Percentiles rank a stretch among this genome's conserved stretches.
Conservation (phyloP, 768 basidiomycete genomes). For the Xerocomus potaroensis region DNA sequence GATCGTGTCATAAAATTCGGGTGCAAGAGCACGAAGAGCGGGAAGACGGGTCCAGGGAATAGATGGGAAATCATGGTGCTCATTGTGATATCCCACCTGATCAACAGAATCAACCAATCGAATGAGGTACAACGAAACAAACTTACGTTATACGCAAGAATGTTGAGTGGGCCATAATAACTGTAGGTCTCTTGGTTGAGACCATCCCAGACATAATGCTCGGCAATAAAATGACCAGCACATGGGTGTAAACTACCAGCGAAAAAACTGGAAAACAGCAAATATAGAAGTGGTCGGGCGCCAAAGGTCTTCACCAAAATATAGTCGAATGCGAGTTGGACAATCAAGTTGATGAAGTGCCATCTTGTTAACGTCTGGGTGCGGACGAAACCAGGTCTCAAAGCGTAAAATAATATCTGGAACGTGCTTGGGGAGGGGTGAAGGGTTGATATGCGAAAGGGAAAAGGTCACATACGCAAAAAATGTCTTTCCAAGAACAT, state of each 20-base stretch:
- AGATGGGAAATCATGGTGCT: conserved; percentile 98
- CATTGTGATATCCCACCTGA: conserved; percentile 97
- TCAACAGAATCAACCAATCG: not conserved
- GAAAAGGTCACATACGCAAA: conserved; percentile 65
- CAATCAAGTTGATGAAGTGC: conserved; percentile 76
- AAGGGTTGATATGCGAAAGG: not conserved
- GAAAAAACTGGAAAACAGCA: conserved; percentile 89
- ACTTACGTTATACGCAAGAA: conserved; percentile 88
- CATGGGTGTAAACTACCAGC: conserved; percentile 95
- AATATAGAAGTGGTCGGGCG: conserved; percentile 61
- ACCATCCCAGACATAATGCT: conserved; percentile 93
- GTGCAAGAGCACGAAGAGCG: conserved; percentile 73
- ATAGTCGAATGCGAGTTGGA: conserved; percentile 70
- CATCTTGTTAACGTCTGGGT: conserved; percentile 75
- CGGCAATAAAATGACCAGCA: conserved; percentile 97
- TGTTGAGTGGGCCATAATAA: conserved; percentile 90
- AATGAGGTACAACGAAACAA: not conserved
- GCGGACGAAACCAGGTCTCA: conserved; percentile 91
- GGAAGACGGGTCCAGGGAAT: conserved; percentile 93
- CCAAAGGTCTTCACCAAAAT: conserved; percentile 51
- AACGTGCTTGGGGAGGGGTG: conserved; percentile 63
- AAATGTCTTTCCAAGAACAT: conserved; percentile 96
- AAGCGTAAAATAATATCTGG: conserved; percentile 96
- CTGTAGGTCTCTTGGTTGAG: conserved; percentile 94
- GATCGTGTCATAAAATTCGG: conserved; percentile 87